phyloP scores from a whole-genome alignment of 1,139 yeast species.

The Hyphopichia pseudoburtonii region DNA sequence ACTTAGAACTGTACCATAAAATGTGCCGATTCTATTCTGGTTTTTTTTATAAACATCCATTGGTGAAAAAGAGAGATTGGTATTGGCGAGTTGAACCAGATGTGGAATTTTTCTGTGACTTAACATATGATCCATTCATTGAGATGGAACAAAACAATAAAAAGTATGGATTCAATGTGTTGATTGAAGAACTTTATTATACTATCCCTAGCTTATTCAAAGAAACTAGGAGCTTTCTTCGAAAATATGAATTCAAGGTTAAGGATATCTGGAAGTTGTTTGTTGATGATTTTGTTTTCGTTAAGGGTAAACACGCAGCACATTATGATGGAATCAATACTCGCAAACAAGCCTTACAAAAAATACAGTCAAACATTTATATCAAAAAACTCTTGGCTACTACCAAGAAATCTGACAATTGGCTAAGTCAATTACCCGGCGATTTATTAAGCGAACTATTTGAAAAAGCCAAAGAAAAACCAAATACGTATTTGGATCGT shows the following conservation, averaged over 20 bases:
- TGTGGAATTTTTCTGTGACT: slow-evolving; percentile 83
- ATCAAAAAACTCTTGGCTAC: slow-evolving; percentile 22
- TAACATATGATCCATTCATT: slow-evolving; percentile 85
- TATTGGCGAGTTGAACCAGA: slow-evolving; percentile 96
- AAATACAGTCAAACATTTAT: slow-evolving; percentile 28
- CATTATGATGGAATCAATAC: slow-evolving; percentile 21
- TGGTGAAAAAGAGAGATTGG: slow-evolving; percentile 72
- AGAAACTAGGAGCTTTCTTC: slow-evolving; percentile 64
- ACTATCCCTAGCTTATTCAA: slow-evolving; percentile 82
- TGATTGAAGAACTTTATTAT: slow-evolving; percentile 70
- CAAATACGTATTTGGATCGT: slow-evolving; percentile 47
- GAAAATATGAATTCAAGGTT: slow-evolving; percentile 40
- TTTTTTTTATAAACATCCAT: slow-evolving; percentile 70
- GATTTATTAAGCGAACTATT: slow-evolving; percentile 26
- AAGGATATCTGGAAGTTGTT: slow-evolving; percentile 63
- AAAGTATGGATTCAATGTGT: slow-evolving; percentile 79
- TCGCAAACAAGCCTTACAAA: slow-evolving; percentile 21
- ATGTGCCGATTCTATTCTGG: slow-evolving; percentile 78
- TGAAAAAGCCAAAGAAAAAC: slow-evolving; percentile 25
- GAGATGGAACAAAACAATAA: slow-evolving; percentile 73
- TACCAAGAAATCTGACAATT: slow-evolving; percentile 22
- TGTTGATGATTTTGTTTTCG: slow-evolving; percentile 29
- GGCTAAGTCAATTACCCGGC: slow-evolving; percentile 27
- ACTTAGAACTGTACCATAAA: slow-evolving; percentile 69
- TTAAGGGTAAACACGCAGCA: slow-evolving; percentile 20